phyloP scores from a whole-genome alignment of 371 early-diverging fungal genomes.

The Apophysomyces variabilis region DNA sequence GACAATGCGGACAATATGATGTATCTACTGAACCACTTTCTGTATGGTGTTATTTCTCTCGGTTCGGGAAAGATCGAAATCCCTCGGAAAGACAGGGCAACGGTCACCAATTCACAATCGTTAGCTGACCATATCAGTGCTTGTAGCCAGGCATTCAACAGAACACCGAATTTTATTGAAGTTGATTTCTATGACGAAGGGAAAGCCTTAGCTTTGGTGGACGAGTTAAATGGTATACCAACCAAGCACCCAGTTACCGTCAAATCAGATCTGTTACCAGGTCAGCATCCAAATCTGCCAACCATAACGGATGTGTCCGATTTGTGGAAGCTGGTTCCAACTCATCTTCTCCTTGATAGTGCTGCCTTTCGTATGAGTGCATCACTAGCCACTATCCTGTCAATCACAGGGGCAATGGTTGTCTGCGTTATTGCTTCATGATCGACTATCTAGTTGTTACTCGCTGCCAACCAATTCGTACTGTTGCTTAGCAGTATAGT shows the following conservation, averaged over 20 bases:
- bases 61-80: constrained; percentile 26
- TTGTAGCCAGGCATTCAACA: constrained; percentile 41
- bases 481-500: no score
- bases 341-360: not conserved
- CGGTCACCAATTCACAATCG: constrained; percentile 38
- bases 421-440: no score
- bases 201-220: constrained; percentile 44
- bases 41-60: constrained; percentile 42
- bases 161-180: constrained; percentile 69
- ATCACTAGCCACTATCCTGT: not conserved
- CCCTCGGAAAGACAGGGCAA: constrained; percentile 46
- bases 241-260: no score
- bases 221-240: constrained; percentile 52
- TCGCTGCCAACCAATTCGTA: no score
- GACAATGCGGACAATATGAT: constrained; percentile 29
- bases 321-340: not conserved
- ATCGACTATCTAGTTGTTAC: no score
- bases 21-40: constrained; percentile 65
- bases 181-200: constrained; percentile 78
- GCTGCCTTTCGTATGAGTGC: not conserved
- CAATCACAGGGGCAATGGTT: no score
- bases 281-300: not conserved
- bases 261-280: no score
- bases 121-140: constrained; percentile 39
- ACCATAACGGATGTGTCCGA: not conserved